Conservation (phyloP, 2,329 filamentous ascomycete genomes). For the Penicillium sp. region DNA sequence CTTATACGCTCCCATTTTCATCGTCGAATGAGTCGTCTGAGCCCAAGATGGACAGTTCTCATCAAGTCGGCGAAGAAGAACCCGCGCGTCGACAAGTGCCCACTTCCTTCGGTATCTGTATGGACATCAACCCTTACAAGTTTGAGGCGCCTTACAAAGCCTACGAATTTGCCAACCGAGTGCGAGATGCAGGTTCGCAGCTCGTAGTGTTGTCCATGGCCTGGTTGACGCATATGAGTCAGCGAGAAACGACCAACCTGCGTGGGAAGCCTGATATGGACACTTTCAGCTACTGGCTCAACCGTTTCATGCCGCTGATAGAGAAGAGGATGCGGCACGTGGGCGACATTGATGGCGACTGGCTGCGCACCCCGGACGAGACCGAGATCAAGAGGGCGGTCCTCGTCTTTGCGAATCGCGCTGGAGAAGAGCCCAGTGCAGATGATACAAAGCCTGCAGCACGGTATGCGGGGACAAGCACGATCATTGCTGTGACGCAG, state of each 20-base stretch:
- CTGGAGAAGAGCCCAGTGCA: constrained; percentile 38
- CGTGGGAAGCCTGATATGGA: constrained; percentile 49
- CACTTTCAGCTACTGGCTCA: constrained; percentile 59
- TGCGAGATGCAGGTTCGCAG: constrained; percentile 43
- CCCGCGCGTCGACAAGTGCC: constrained; percentile 22
- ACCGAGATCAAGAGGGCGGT: constrained; percentile 32
- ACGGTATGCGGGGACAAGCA: constrained; percentile 45
- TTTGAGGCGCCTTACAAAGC: constrained; percentile 53
- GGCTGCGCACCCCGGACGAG: constrained; percentile 10
- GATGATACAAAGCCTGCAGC: constrained; percentile 33
- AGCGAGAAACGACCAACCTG: constrained; percentile 43
- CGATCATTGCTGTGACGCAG: constrained; percentile 38
- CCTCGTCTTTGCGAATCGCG: constrained; percentile 44
- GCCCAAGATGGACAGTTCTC: background rate
- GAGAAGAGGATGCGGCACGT: constrained; percentile 26
- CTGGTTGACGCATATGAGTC: constrained; percentile 51
- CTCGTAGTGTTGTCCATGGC: constrained; percentile 59
- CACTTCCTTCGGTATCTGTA: constrained; percentile 46
- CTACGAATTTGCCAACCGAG: constrained; percentile 57
- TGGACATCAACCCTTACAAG: constrained; percentile 57
- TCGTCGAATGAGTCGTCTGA: background rate
- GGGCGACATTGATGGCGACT: constrained; percentile 18
- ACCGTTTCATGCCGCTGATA: constrained; percentile 51
- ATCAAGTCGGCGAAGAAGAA: background rate
- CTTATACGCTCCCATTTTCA: constrained; percentile 22